Evolutionary conservation across 192 early-diverging fungal genomes (phyloP).

Genomic region (Phlyctochytrium planicorne): DNA sequence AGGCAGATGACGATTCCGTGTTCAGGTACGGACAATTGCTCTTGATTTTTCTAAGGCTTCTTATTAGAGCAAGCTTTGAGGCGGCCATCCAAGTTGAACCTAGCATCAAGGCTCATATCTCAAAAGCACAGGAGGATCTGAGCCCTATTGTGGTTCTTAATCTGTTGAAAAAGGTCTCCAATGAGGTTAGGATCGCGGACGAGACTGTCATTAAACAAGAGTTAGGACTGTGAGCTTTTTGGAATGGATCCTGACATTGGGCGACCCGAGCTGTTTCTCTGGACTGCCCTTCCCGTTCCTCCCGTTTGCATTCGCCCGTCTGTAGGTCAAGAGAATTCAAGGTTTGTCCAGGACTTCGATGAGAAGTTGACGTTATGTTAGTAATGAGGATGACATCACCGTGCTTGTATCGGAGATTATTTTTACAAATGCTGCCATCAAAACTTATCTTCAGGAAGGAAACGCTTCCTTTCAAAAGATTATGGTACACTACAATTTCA

Average conservation of each 20-base stretch:
- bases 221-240: constrained; percentile 88
- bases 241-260: constrained; percentile 82
- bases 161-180: constrained; percentile 81
- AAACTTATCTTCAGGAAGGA: too few relatives aligned
- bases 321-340: constrained; percentile 87
- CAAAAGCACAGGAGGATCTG: constrained; percentile 90
- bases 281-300: constrained; percentile 93
- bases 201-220: neutral
- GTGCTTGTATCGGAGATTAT: constrained; percentile 94
- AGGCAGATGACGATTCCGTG: constrained; percentile 70
- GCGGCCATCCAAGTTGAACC: constrained; percentile 71
- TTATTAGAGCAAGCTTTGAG: too few relatives aligned
- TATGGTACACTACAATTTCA: neutral
- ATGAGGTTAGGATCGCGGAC: constrained; percentile 57
- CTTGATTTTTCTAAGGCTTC: too few relatives aligned
- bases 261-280: constrained; percentile 89
- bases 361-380: constrained; percentile 27
- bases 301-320: constrained; percentile 95
- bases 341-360: constrained; percentile 23
- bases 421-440: constrained; percentile 71
- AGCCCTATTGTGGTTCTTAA: constrained; percentile 83
- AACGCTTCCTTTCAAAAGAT: neutral
- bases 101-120: constrained; percentile 71
- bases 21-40: constrained; percentile 41
- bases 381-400: constrained; percentile 96